Base-by-base conservation (phyloP, 495 filamentous ascomycete species). In the Tuber microsphaerosporum region DNA sequence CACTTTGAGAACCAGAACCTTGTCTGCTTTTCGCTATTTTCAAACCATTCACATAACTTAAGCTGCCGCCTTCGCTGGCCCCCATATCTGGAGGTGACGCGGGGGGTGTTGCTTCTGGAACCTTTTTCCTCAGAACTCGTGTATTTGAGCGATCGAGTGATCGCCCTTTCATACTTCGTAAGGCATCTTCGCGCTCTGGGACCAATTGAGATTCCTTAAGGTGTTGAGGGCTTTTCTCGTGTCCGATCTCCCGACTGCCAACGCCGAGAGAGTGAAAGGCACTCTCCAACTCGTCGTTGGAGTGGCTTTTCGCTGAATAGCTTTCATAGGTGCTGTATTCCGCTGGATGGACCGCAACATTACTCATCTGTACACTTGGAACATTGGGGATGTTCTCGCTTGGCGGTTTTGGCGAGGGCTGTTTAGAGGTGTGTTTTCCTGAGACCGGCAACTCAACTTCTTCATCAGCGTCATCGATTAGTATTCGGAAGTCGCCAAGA, bases 321-420 rank as follows among this genome's bases (percentile, higher is more conserved):
- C 61, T 41, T 70, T 78, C 76, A 70, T 78, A 77, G 1, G 76
- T 77, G 46, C 70, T 74, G 71, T 77, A 78, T 71, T 46, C 46
- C 65, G 65, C 61, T 44, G 75, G 76, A 17, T 77, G 76, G 41
- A 73, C 76, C 48, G 75, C 42, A 17, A 69, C 71, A 71, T 76
- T 41, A 17, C 46, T 77, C 75, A 78, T 78, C 17, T 65, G 56
- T 6, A 65, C 26, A 65, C 26, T 19, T 34, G 56, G 20, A 44
- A 34, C 44, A 46, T 22, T 41, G 68, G 45, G 43, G 68, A 26
- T 9, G n/a, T 43, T 75, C 31, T 17, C 56, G 26, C 12, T 34
- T 65, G 56, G 56, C 17, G 56, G 56, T 14, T 65, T 65, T 65
- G 56, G 56, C 26, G 56, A 65, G 56, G 16, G 5, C 56, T 65